phyloP scores from a whole-genome alignment of 2,329 filamentous ascomycete species.

The Aspergillus sp. region DNA sequence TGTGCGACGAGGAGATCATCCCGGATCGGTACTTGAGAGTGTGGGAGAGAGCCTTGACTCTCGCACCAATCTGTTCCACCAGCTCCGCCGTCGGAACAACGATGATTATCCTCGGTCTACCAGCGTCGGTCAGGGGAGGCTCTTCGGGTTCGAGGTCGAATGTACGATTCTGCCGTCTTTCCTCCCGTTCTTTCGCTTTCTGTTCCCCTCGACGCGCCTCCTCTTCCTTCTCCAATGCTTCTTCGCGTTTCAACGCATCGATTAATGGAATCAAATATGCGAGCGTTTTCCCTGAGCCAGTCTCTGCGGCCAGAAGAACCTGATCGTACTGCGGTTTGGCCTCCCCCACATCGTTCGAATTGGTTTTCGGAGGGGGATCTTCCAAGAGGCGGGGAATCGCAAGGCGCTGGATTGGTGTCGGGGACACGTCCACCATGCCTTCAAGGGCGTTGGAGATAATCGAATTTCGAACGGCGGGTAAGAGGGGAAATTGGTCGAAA shows the following conservation, averaged over 20 bases:
- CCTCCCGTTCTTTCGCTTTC: conserved; percentile 45
- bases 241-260: conserved; percentile 72
- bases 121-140: conserved; percentile 58
- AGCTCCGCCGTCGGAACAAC: conserved; percentile 89
- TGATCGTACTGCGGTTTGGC: conserved; percentile 45
- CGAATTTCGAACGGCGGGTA: conserved; percentile 62
- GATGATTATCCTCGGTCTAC: conserved; percentile 72
- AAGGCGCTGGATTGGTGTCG: conserved; percentile 81
- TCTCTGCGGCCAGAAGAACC: conserved; percentile 87
- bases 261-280: conserved; percentile 81
- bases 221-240: conserved; percentile 54
- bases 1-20: conserved; percentile 68
- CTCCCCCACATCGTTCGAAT: conserved; percentile 22
- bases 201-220: conserved; percentile 46
- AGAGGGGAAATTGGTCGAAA: conserved; percentile 71
- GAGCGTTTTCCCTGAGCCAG: conserved; percentile 91
- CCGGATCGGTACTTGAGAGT: conserved; percentile 77
- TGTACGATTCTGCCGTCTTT: conserved; percentile 45
- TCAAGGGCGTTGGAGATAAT: conserved; percentile 64
- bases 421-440: conserved; percentile 63
- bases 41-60: conserved; percentile 77
- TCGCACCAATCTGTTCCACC: conserved; percentile 71
- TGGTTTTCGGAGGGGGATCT: conserved; percentile 40
- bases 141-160: conserved; percentile 53
- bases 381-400: conserved; percentile 71